These are phyloP conservation scores for Cyanidiococcus yangmingshanensis DNA, from an alignment of 23 red algal species.

Conservation along the genomic window DNA sequence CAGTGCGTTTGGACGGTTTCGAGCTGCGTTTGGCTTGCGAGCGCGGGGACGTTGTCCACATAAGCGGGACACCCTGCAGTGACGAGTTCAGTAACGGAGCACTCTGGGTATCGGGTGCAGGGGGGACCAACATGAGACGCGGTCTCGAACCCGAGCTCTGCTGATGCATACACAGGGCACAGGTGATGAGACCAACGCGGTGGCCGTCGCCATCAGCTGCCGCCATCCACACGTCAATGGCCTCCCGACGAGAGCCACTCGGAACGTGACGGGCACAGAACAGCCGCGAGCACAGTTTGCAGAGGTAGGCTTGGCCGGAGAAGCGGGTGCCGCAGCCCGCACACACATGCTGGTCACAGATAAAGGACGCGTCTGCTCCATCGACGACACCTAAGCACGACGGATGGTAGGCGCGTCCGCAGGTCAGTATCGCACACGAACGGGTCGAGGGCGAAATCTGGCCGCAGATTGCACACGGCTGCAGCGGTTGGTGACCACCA, in stretches of 20 bases:
- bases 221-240: not conserved
- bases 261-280: not conserved
- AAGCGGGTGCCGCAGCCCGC: not conserved
- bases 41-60: not conserved
- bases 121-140: too few species aligned
- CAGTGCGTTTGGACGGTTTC: not conserved
- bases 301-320: not conserved
- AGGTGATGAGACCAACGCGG: not conserved
- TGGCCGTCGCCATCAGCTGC: not conserved
- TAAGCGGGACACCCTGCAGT: not conserved
- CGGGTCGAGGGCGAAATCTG: not conserved
- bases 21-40: not conserved
- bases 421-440: not conserved
- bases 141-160: too few species aligned
- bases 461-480: not conserved
- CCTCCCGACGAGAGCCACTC: not conserved
- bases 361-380: not conserved
- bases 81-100: not conserved
- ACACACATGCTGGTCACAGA: not conserved
- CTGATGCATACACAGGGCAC: not conserved
- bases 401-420: not conserved
- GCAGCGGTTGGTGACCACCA: too few species aligned
- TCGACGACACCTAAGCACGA: not conserved
- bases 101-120: not conserved
- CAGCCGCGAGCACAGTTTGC: not conserved